Percentiles rank a stretch among this genome's conserved stretches.
Evolutionary conservation across 2,329 filamentous ascomycete species (phyloP).

Genomic region (Saccharata proteae): DNA sequence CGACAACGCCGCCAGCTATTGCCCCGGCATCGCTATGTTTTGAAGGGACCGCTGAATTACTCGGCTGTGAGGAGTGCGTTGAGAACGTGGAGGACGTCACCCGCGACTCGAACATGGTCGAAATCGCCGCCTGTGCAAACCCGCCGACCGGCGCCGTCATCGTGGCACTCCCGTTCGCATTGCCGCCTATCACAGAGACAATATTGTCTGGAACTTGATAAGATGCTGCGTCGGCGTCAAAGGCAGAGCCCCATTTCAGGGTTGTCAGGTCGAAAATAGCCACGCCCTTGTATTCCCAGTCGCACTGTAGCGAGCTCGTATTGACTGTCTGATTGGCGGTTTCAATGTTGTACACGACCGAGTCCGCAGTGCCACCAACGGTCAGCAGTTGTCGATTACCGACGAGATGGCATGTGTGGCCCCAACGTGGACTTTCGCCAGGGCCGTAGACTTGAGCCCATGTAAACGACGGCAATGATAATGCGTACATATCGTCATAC

Average conservation of each 20-base stretch:
- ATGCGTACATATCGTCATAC: slow-evolving; percentile 34
- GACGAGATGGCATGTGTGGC: slow-evolving; percentile 31
- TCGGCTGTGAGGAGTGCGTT: no score
- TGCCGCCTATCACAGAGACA: slow-evolving; percentile 5
- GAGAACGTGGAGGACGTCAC: background rate
- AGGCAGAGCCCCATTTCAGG: slow-evolving; percentile 10
- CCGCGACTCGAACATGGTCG: slow-evolving; percentile 5
- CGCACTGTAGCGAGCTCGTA: slow-evolving; percentile 6
- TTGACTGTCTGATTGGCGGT: slow-evolving; percentile 1
- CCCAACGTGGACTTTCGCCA: slow-evolving; percentile 25
- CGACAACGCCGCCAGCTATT: slow-evolving; percentile 5
- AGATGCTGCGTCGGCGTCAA: background rate
- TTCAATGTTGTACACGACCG: slow-evolving; percentile 5
- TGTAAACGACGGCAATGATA: slow-evolving; percentile 34
- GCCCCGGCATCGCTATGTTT: background rate
- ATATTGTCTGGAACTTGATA: slow-evolving; percentile 3
- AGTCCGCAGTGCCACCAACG: slow-evolving; percentile 22
- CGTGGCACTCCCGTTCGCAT: slow-evolving; percentile 1
- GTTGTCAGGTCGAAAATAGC: slow-evolving; percentile 11
- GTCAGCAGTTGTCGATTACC: slow-evolving; percentile 30
- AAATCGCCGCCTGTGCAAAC: slow-evolving; percentile 4
- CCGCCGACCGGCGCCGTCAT: slow-evolving; percentile 3
- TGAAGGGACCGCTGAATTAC: no score
- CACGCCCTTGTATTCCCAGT: slow-evolving; percentile 13
- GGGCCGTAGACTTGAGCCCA: slow-evolving; percentile 29